A percentile compares a stretch with the other conserved stretches of the same genome.
Conservation (phyloP, 768 basidiomycete species). For the Tulasnella sp. region DNA sequence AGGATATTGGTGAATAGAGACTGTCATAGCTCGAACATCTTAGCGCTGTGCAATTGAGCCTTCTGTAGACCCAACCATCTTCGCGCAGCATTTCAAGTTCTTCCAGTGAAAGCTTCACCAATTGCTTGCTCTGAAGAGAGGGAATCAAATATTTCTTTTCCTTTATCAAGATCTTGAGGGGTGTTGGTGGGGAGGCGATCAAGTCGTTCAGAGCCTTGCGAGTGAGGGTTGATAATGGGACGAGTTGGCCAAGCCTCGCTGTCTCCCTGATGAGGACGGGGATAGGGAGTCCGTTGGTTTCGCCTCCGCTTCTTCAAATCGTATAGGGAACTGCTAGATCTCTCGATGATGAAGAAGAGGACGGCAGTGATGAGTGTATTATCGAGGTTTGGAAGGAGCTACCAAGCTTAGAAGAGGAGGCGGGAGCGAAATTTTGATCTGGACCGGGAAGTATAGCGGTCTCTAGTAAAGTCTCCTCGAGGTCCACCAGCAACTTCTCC, state of each 20-base stretch:
- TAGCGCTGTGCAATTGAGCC: background rate
- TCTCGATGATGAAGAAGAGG: background rate
- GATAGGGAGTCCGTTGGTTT: background rate
- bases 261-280: background rate
- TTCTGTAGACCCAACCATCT: background rate
- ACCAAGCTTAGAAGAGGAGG: background rate
- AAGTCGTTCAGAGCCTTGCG: background rate
- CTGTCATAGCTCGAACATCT: background rate
- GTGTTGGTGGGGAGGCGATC: background rate
- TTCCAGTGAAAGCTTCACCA: background rate
- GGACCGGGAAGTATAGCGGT: background rate
- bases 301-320: background rate
- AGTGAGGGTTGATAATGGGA: background rate
- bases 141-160: background rate
- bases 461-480: background rate
- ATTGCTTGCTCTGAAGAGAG: no score
- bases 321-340: background rate
- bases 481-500: background rate
- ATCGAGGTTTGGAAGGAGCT: background rate
- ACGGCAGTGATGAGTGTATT: background rate
- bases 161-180: background rate
- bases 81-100: background rate
- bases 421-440: background rate
- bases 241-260: background rate
- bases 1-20: background rate